These are phyloP conservation scores for Taphrina betulina DNA, from an alignment of 1,139 yeast species.

Conservation along the genomic window DNA sequence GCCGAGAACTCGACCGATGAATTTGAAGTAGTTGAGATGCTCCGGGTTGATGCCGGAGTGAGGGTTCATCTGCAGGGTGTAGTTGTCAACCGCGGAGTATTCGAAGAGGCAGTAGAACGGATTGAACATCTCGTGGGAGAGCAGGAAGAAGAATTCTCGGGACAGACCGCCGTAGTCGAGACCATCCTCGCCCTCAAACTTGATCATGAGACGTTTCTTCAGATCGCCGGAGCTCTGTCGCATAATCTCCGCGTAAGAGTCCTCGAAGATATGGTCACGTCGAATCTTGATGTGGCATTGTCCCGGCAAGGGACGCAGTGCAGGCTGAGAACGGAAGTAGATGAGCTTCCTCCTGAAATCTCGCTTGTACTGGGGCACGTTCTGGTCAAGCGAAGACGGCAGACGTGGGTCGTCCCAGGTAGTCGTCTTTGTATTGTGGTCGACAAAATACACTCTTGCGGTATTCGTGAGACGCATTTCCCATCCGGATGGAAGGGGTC, in stretches of 20 bases:
- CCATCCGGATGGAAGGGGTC: slow-evolving; percentile 99
- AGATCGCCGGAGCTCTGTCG: slow-evolving; percentile 97
- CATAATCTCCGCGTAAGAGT: slow-evolving; percentile 97
- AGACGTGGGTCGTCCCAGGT: slow-evolving; percentile 99
- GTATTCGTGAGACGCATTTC: slow-evolving; percentile 99
- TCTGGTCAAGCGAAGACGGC: slow-evolving; percentile 95
- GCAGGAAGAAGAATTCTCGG: slow-evolving; percentile 90
- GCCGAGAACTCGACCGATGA: slow-evolving; percentile 97
- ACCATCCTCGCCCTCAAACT: slow-evolving; percentile 99
- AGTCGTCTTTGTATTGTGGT: slow-evolving; percentile 96
- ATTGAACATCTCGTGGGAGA: slow-evolving; percentile 97
- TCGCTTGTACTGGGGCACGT: slow-evolving; percentile 98
- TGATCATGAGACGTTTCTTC: slow-evolving; percentile 95
- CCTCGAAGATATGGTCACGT: slow-evolving; percentile 94
- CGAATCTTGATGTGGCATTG: slow-evolving; percentile 98
- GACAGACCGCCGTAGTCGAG: slow-evolving; percentile 99
- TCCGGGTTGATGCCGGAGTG: slow-evolving; percentile 98
- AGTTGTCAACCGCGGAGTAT: slow-evolving; percentile 96
- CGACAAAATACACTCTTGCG: slow-evolving; percentile 96
- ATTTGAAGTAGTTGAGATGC: slow-evolving; percentile 95
- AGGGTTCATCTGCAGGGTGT: slow-evolving; percentile 95
- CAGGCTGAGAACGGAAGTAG: slow-evolving; percentile 97
- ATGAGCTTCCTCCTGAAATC: slow-evolving; percentile 96
- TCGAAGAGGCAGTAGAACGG: slow-evolving; percentile 97
- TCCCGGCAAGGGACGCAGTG: slow-evolving; percentile 92